phyloP scores from a whole-genome alignment of 306 rosid species.

The Quercus gilva region DNA sequence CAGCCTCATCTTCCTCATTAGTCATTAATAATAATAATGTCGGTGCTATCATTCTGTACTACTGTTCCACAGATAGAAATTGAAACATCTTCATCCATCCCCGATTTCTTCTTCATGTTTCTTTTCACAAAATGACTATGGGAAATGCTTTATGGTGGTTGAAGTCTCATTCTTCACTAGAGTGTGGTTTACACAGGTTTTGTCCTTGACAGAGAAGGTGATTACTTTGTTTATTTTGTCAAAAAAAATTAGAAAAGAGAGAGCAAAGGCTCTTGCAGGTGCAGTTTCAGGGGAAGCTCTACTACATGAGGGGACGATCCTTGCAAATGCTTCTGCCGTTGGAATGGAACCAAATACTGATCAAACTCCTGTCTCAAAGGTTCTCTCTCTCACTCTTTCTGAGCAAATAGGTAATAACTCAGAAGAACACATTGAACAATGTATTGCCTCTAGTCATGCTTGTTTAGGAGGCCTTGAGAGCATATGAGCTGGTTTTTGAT shows the following conservation, averaged over 20 bases:
- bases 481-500: too few relatives aligned
- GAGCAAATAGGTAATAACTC: too few relatives aligned
- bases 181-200: neutral
- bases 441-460: too few relatives aligned
- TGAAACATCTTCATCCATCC: neutral
- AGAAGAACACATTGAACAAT: too few relatives aligned
- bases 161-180: neutral
- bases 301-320: too few relatives aligned
- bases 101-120: neutral
- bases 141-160: neutral
- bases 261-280: slow-evolving; percentile 45
- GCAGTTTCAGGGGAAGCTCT: neutral
- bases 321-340: too few relatives aligned
- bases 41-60: neutral
- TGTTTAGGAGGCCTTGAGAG: too few relatives aligned
- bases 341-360: too few relatives aligned
- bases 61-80: slow-evolving; percentile 7
- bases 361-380: too few relatives aligned
- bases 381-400: too few relatives aligned
- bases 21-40: neutral
- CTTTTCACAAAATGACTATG: neutral
- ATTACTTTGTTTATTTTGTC: neutral
- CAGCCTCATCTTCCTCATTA: neutral
- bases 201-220: neutral
- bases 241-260: slow-evolving; percentile 21